Conservation (phyloP, 2,329 filamentous ascomycete species). For the Coniochaeta prunicola region DNA sequence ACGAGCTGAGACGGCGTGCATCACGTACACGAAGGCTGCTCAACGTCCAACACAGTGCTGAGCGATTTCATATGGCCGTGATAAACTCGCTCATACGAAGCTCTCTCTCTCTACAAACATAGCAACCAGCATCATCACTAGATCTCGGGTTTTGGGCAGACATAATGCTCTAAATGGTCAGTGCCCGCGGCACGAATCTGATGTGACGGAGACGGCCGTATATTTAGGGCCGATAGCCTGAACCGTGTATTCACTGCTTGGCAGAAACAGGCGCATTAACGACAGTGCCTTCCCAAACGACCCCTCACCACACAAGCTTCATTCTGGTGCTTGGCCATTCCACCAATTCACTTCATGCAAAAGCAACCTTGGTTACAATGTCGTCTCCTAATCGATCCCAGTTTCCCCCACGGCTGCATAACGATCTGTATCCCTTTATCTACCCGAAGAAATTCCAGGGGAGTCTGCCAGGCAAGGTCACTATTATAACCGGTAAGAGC, state of each 20-base stretch:
- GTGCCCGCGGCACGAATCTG: too few relatives aligned
- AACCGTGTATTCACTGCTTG: neutral
- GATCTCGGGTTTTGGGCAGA: too few relatives aligned
- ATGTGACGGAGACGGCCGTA: neutral
- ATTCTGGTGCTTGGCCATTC: neutral
- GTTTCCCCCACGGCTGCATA: slow-evolving; percentile 15
- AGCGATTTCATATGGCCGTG: too few relatives aligned
- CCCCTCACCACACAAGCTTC: neutral
- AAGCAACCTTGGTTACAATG: neutral
- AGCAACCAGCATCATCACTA: too few relatives aligned
- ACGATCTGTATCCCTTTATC: slow-evolving; percentile 22
- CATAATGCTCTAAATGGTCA: too few relatives aligned
- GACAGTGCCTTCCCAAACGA: neutral
- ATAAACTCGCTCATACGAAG: too few relatives aligned
- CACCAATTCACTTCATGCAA: neutral
- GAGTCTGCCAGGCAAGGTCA: slow-evolving; percentile 16
- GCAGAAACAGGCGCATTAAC: too few relatives aligned
- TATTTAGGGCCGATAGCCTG: neutral
- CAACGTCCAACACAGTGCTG: too few relatives aligned
- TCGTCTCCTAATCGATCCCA: neutral
- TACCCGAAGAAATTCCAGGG: slow-evolving; percentile 17
- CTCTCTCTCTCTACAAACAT: too few relatives aligned
- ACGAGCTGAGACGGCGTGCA: too few relatives aligned
- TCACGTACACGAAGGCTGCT: too few relatives aligned
- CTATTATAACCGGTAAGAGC: slow-evolving; percentile 18